These are phyloP conservation scores for Arabis alpina DNA, from an alignment of 345 rosid genomes.

Conservation along the genomic window DNA sequence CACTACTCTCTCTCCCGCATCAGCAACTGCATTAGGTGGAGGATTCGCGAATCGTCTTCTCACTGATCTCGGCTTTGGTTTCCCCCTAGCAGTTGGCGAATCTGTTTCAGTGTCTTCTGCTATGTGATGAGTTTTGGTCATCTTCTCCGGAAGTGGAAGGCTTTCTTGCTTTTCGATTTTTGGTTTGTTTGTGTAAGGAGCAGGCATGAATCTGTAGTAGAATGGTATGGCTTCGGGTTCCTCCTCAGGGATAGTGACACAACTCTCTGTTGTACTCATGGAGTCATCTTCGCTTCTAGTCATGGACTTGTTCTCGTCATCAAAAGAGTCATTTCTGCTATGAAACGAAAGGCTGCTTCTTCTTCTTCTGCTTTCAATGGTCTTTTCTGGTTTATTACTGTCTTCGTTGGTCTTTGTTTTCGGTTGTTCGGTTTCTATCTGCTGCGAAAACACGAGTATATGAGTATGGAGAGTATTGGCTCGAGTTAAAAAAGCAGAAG, in stretches of 20 bases:
- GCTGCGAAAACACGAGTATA: not conserved
- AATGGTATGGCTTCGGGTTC: constrained; percentile 47
- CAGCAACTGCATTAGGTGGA: too few species aligned
- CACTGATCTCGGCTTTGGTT: constrained; percentile 71
- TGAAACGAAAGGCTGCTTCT: constrained; percentile 28
- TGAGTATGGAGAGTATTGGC: too few species aligned
- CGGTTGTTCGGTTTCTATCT: constrained; percentile 37
- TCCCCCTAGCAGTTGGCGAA: constrained; percentile 36
- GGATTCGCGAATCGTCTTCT: constrained; percentile 53
- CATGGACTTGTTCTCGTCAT: constrained; percentile 38
- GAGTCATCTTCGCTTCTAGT: constrained; percentile 54
- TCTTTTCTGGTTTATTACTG: not conserved
- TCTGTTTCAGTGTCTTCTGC: constrained; percentile 34
- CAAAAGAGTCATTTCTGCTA: constrained; percentile 31
- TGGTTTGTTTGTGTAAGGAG: constrained; percentile 53
- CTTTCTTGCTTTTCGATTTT: constrained; percentile 41
- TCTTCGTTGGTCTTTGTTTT: not conserved
- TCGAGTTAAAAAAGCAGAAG: too few species aligned
- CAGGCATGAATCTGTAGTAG: constrained; percentile 50
- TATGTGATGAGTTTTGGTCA: constrained; percentile 21
- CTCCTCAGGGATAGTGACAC: constrained; percentile 52
- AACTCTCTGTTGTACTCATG: constrained; percentile 31
- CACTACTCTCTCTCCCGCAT: not conserved
- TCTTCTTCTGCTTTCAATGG: constrained; percentile 29
- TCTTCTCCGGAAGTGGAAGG: constrained; percentile 39